These are phyloP conservation scores for Adansonia gregorii DNA, from an alignment of 441 rosid species.

Conservation along the genomic window DNA sequence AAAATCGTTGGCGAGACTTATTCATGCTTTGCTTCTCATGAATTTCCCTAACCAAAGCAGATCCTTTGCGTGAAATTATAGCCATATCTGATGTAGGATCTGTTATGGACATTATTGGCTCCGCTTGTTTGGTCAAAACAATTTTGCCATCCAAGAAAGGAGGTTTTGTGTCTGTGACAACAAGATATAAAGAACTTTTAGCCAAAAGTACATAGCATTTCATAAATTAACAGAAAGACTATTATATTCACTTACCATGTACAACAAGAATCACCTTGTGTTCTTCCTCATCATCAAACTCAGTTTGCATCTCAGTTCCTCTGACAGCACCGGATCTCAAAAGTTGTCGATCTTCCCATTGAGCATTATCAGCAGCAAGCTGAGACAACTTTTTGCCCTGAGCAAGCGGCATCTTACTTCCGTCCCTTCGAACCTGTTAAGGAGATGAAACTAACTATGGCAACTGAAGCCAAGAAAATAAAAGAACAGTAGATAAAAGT, in stretches of 20 bases:
- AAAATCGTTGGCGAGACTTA: constrained; percentile 92
- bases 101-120: constrained; percentile 93
- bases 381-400: constrained; percentile 95
- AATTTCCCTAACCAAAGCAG: constrained; percentile 81
- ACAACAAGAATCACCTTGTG: constrained; percentile 89
- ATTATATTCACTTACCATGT: constrained; percentile 65
- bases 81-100: constrained; percentile 99
- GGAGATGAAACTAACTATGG: neutral
- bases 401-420: constrained; percentile 88
- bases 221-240: constrained; percentile 22
- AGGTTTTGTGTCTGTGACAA: constrained; percentile 82
- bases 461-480: constrained; percentile 15
- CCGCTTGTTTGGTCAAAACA: constrained; percentile 95
- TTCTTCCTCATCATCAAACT: constrained; percentile 92
- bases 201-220: constrained; percentile 24
- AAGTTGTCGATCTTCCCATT: constrained; percentile 99
- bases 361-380: constrained; percentile 91
- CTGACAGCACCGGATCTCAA: constrained; percentile 98
- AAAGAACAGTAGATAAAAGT: neutral
- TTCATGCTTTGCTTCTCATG: constrained; percentile 88
- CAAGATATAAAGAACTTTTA: constrained; percentile 29
- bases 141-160: constrained; percentile 97
- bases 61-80: constrained; percentile 94
- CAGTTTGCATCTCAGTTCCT: constrained; percentile 94
- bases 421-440: constrained; percentile 80